phyloP scores from a whole-genome alignment of 2,329 filamentous ascomycete species.

The Sporothrix luriei region DNA sequence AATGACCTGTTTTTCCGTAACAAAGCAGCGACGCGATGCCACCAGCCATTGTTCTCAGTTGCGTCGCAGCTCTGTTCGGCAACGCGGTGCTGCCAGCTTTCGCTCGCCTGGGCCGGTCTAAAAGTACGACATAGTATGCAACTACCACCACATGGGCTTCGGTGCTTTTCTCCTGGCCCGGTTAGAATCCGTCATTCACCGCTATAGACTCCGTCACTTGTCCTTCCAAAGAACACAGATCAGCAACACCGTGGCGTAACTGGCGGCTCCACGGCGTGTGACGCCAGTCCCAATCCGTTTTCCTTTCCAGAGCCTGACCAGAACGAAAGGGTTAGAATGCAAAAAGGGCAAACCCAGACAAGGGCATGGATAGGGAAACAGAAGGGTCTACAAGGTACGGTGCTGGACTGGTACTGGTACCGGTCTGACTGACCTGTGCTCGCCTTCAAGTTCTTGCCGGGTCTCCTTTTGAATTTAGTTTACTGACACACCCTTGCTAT shows the following conservation, averaged over 20 bases:
- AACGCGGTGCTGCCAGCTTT: slow-evolving; percentile 8
- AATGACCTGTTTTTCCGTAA: background rate
- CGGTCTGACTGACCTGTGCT: background rate
- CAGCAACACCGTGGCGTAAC: slow-evolving; percentile 3
- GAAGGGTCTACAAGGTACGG: background rate
- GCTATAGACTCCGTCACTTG: background rate
- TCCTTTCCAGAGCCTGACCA: too few relatives aligned
- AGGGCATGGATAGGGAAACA: background rate
- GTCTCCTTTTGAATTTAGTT: background rate
- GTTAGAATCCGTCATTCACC: slow-evolving; percentile 2
- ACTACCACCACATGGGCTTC: background rate
- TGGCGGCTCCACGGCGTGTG: background rate
- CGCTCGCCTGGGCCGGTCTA: background rate
- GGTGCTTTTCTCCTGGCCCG: background rate
- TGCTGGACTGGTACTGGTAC: background rate
- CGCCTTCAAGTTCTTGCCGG: background rate
- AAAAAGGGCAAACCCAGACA: background rate
- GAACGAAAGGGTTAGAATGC: background rate
- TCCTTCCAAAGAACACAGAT: slow-evolving; percentile 8
- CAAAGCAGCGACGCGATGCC: background rate
- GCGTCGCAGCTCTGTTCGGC: slow-evolving; percentile 2
- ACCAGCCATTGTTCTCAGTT: background rate
- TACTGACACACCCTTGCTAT: background rate
- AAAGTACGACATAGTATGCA: background rate
- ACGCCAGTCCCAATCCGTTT: too few relatives aligned